Percentiles rank a stretch among this genome's conserved stretches.
These are phyloP conservation scores for Trichopus zeylanicus DNA, from an alignment of 116 monocot genomes.

Conservation along the genomic window DNA sequence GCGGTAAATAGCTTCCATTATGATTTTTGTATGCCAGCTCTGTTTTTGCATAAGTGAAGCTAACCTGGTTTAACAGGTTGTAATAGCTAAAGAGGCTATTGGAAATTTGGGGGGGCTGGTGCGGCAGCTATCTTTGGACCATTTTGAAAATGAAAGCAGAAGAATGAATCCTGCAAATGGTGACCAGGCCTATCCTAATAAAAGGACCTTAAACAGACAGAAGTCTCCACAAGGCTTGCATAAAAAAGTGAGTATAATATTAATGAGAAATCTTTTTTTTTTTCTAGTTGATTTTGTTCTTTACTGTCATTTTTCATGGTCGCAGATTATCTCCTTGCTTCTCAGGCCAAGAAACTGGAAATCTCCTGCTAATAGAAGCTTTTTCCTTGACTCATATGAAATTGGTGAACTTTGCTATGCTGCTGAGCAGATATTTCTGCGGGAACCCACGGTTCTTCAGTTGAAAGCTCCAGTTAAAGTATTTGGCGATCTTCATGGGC, in stretches of 20 bases:
- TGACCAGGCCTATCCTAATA: slow-evolving; percentile 51
- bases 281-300: background rate
- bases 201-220: slow-evolving; percentile 69
- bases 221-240: slow-evolving; percentile 85
- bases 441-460: slow-evolving; percentile 94
- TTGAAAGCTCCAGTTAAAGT: slow-evolving; percentile 95
- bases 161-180: slow-evolving; percentile 88
- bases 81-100: slow-evolving; percentile 93
- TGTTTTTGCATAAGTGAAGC: background rate
- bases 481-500: slow-evolving; percentile 98
- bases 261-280: no score
- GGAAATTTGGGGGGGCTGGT: slow-evolving; percentile 83
- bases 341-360: slow-evolving; percentile 89
- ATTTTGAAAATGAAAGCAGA: slow-evolving; percentile 99
- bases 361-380: slow-evolving; percentile 73
- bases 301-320: slow-evolving; percentile 3
- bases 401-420: slow-evolving; percentile 96
- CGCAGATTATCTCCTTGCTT: slow-evolving; percentile 81
- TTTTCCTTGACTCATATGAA: slow-evolving; percentile 95
- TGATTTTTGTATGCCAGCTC: background rate
- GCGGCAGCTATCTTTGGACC: slow-evolving; percentile 89
- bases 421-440: slow-evolving; percentile 94
- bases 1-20: slow-evolving; percentile 41
- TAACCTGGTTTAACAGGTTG: slow-evolving; percentile 54
- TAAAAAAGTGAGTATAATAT: slow-evolving; percentile 85